These are phyloP conservation scores for Kwoniella sp. DNA, from an alignment of 768 basidiomycete species.

Conservation along the genomic window DNA sequence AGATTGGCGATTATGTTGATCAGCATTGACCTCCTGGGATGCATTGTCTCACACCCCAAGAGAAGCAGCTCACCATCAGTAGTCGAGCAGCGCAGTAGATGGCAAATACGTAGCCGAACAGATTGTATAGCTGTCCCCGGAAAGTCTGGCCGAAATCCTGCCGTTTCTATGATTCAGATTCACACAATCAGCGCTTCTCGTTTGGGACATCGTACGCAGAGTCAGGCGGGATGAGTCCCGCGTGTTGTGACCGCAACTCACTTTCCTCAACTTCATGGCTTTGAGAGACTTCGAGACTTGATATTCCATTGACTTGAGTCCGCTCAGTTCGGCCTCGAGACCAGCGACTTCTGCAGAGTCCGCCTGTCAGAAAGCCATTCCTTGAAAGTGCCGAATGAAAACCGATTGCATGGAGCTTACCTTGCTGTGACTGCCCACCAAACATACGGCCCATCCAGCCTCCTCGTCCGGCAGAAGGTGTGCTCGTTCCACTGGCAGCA, in stretches of 20 bases:
- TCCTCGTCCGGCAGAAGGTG: conserved; percentile 16
- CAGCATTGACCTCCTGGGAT: not conserved
- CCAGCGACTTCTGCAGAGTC: conserved; percentile 22
- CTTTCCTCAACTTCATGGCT: conserved; percentile 48
- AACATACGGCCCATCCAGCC: conserved; percentile 50
- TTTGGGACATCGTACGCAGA: no score
- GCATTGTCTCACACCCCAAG: not conserved
- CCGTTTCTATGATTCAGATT: conserved; percentile 27
- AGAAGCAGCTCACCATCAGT: conserved; percentile 42
- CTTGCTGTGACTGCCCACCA: conserved; percentile 34
- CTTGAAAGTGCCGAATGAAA: no score
- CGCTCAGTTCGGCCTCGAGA: conserved; percentile 42
- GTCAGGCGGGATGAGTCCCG: not conserved
- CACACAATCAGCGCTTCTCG: no score
- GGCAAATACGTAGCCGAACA: conserved; percentile 51
- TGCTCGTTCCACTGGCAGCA: conserved; percentile 8
- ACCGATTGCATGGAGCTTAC: conserved; percentile 21
- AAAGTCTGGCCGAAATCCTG: conserved; percentile 51
- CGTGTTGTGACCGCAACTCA: conserved; percentile 17
- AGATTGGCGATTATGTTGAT: not conserved
- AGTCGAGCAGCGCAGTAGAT: conserved; percentile 53
- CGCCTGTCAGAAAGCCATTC: no score
- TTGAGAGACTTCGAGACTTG: conserved; percentile 43
- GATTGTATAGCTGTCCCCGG: conserved; percentile 46
- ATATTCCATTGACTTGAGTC: conserved; percentile 48